phyloP scores from a whole-genome alignment of 2,329 filamentous ascomycete genomes.

The Penicillium sp. region DNA sequence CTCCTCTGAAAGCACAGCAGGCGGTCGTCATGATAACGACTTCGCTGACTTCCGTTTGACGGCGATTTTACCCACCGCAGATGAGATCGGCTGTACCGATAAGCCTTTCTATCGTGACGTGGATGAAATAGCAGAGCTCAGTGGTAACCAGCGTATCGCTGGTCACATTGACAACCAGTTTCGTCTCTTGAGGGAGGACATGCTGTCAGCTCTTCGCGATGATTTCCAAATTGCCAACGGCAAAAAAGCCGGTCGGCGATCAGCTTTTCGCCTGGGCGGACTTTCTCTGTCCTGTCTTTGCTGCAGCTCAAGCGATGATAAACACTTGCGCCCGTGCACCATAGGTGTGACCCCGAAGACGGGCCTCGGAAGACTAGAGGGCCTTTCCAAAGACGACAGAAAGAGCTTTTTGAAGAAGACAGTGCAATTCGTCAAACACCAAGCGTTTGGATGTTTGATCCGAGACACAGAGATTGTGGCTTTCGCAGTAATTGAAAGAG shows the following conservation, averaged over 20 bases:
- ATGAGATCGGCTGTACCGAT: constrained; percentile 61
- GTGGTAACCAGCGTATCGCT: constrained; percentile 41
- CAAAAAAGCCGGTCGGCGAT: constrained; percentile 50
- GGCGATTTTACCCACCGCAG: constrained; percentile 64
- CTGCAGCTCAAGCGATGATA: constrained; percentile 39
- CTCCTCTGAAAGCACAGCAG: constrained; percentile 43
- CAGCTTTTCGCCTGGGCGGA: constrained; percentile 44
- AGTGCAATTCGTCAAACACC: constrained; percentile 58
- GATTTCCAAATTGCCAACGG: constrained; percentile 58
- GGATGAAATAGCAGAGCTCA: constrained; percentile 50
- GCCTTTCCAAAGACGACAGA: constrained; percentile 31
- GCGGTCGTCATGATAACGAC: constrained; percentile 76
- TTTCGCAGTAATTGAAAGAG: constrained; percentile 61
- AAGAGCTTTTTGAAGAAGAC: constrained; percentile 53
- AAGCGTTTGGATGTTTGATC: constrained; percentile 64
- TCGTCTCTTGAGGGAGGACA: constrained; percentile 70
- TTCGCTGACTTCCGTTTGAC: constrained; percentile 62
- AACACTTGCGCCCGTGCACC: constrained; percentile 31
- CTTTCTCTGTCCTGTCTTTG: constrained; percentile 26
- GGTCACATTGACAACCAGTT: constrained; percentile 71
- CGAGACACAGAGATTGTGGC: constrained; percentile 55
- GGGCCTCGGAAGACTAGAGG: constrained; percentile 51
- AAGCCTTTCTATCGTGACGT: constrained; percentile 59
- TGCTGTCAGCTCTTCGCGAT: constrained; percentile 66
- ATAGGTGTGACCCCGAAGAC: constrained; percentile 46